Conservation (phyloP, 2,329 filamentous ascomycete genomes). For the Cladosporium sp. region DNA sequence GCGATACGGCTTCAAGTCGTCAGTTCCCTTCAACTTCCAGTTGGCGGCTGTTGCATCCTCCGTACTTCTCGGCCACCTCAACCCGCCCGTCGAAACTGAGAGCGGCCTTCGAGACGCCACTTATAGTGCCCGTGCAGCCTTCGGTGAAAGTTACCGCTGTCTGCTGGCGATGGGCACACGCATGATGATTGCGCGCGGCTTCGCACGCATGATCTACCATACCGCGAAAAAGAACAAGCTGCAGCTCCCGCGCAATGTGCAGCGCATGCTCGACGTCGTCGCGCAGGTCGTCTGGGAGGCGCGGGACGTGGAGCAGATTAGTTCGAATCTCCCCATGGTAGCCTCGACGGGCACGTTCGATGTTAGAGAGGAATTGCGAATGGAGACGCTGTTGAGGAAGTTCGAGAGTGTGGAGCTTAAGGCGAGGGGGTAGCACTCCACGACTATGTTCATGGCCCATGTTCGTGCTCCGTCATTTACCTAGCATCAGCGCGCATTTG, state of each 20-base stretch:
- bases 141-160: not conserved
- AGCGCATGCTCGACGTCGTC: conserved; percentile 1
- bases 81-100: not conserved
- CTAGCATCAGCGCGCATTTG: too few relatives aligned
- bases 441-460: too few relatives aligned
- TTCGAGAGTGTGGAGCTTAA: too few relatives aligned
- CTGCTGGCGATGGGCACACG: conserved; percentile 2
- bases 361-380: too few relatives aligned
- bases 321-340: not conserved
- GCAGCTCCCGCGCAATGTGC: not conserved
- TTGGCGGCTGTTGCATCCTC: not conserved
- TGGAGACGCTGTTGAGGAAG: too few relatives aligned
- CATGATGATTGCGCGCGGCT: conserved; percentile 1
- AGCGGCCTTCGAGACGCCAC: too few relatives aligned
- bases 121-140: not conserved
- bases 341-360: too few relatives aligned
- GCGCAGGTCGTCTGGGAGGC: not conserved
- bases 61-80: not conserved
- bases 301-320: not conserved
- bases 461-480: too few relatives aligned
- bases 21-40: conserved; percentile 1
- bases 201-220: conserved; percentile 2
- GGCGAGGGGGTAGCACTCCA: too few relatives aligned
- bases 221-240: too few relatives aligned
- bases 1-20: not conserved